Base-by-base conservation (phyloP, 129 eudicot genomes). In the Oenanthe sinensis region DNA sequence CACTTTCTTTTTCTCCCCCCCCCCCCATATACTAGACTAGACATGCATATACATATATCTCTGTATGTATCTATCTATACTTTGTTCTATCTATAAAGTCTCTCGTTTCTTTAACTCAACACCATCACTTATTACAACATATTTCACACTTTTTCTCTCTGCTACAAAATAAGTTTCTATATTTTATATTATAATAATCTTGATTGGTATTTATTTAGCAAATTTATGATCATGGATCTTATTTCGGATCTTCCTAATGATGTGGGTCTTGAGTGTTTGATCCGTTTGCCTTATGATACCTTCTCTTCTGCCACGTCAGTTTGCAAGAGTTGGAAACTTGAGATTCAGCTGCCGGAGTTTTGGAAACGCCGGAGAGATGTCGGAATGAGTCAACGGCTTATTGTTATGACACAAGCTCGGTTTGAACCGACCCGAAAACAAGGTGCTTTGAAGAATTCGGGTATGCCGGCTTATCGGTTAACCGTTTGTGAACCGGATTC, bases 401-500 rank as follows among this genome's bases (percentile, higher is more conserved):
- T 86, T 6, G 89, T 86, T 11, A 63, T 86, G 75, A 44, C 84
- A 8, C 98, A 90, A 80, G 87, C 98, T 12, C 82, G 71, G 39
- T 20, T 63, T n/a, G 88, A 82, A 54, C 77, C 81, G 55, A 71
- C 40, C 50, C 75, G 68, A 8, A 88, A 79, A 4, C 71, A 8
- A 12, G 87, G 86, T 28, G 26, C 71, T 5, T 28, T 69, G 36
- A 88, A 91, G 72, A 77, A 63, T 19, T 60, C 85, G 19, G 79
- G 45, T n/a, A 19, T 83, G 30, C 91, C 93, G 19, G 63, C 76
- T 60, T 92, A 88, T 82, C 87, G 91, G 73, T 81, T 95, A 19
- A 79, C 90, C 3, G 78, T 88, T 15, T 89, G 74, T 60, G 97
- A 95, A 19, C 99, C 96, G 19, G 89, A 50, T 44, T 60, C 91